These are phyloP conservation scores for Plantago coronopus DNA, from an alignment of 305 asterid genomes.

Conservation along the genomic window DNA sequence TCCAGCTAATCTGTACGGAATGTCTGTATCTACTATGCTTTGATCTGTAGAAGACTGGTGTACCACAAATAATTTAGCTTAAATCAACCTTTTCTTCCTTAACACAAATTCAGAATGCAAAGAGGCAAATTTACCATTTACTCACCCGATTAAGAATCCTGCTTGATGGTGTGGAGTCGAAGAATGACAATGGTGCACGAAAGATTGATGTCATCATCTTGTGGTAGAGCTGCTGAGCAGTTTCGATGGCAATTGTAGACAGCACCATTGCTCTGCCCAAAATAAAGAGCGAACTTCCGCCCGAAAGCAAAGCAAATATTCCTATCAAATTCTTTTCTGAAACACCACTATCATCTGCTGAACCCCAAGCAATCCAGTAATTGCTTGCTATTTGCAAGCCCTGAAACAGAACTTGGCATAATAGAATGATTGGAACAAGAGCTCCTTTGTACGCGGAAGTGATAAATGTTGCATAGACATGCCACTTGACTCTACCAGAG, in stretches of 20 bases:
- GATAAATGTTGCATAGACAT: slow-evolving; percentile 61
- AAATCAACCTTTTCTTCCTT: background rate
- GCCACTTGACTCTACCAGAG: slow-evolving; percentile 75
- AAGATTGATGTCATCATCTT: slow-evolving; percentile 57
- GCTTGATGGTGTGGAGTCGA: slow-evolving; percentile 77
- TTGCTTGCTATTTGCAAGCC: slow-evolving; percentile 79
- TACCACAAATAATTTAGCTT: slow-evolving; percentile 2
- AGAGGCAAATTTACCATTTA: background rate
- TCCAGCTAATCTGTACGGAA: slow-evolving; percentile 78
- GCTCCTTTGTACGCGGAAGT: slow-evolving; percentile 71
- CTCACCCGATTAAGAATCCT: slow-evolving; percentile 76
- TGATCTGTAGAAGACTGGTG: slow-evolving; percentile 76
- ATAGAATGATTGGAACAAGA: slow-evolving; percentile 60
- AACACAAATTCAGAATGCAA: background rate
- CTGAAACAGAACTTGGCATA: slow-evolving; percentile 73
- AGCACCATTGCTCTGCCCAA: slow-evolving; percentile 66
- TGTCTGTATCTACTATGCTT: slow-evolving; percentile 72
- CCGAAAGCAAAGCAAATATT: slow-evolving; percentile 62
- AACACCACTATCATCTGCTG: slow-evolving; percentile 43
- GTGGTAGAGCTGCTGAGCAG: slow-evolving; percentile 58
- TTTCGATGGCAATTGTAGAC: slow-evolving; percentile 64
- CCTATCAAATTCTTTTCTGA: slow-evolving; percentile 40
- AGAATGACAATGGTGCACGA: slow-evolving; percentile 73
- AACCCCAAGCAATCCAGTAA: slow-evolving; percentile 93
- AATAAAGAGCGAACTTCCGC: slow-evolving; percentile 72